Percentiles rank a stretch among this genome's conserved stretches.
Conservation (phyloP, 257 asterid species). For the Henckelia pumila region DNA sequence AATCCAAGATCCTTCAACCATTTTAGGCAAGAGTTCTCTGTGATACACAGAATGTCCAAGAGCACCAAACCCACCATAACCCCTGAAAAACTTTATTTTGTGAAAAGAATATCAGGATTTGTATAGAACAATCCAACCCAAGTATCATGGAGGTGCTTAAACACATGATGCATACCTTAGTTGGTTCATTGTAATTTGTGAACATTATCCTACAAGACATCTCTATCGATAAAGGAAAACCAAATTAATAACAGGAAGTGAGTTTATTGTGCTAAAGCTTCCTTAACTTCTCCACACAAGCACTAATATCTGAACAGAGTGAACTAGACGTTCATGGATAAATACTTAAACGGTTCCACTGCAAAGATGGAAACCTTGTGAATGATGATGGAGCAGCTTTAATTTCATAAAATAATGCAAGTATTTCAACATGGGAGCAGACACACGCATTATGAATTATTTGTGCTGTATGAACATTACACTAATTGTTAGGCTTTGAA, state of each 20-base stretch:
- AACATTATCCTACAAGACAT: constrained; percentile 9
- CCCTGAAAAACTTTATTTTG: constrained; percentile 83
- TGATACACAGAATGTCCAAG: constrained; percentile 90
- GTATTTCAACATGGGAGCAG: background rate
- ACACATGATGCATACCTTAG: constrained; percentile 6
- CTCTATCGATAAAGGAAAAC: background rate
- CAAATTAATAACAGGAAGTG: background rate
- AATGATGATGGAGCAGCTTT: background rate
- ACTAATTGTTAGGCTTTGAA: too few relatives aligned
- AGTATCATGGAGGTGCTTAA: constrained; percentile 17
- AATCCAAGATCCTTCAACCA: constrained; percentile 81
- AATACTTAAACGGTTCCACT: background rate
- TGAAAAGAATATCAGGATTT: constrained; percentile 42
- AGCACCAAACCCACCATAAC: constrained; percentile 99
- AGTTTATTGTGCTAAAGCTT: background rate
- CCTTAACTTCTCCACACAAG: constrained; percentile 1
- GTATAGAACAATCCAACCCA: constrained; percentile 20
- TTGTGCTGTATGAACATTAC: too few relatives aligned
- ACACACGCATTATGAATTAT: background rate
- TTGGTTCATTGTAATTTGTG: background rate
- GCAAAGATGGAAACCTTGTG: background rate
- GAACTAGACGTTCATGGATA: background rate
- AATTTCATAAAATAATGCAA: too few relatives aligned
- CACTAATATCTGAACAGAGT: background rate
- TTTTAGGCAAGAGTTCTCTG: constrained; percentile 77